Base-by-base conservation (phyloP, 805 yeast species). In the Kodamaea sagamina region DNA sequence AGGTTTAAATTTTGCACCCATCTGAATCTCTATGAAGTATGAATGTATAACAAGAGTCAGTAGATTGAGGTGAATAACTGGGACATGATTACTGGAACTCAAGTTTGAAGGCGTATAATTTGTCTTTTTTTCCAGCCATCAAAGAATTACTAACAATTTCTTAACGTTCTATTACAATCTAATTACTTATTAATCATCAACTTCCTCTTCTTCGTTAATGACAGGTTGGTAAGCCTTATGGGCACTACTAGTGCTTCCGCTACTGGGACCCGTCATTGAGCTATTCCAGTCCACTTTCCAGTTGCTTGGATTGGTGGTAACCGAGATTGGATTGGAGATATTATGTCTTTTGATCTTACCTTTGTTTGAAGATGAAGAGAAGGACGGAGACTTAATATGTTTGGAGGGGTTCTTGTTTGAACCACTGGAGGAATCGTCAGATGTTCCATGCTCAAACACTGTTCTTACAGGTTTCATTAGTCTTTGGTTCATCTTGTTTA, bases 181-280 rank as follows among this genome's bases (percentile, higher is more conserved):
- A 21, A 21, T 21, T 27, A 27, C n/a, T 16, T 16, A 12, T 17
- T 32, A 32, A 8, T 28, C 41, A 18, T 38, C 41, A 7, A 28
- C 41, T 32, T 50, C 54, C 15, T 50, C 54, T 38, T 50, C 54
- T 29, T 50, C 54, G 36, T 50, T 27, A 17, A 50, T 50, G n/a
- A 50, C 53, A n/a, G 53, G 53, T 22, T 45, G 43, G 24, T 43
- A 49, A 9, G 40, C 38, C 39, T 47, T 46, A 15, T 34, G 38
- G 2, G 43, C 17, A 10, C 31, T 26, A 10, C 19, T 31, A 2
- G 36, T 29, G 17, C 27, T 36, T 2, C 9, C 36, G 18, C 35
- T 29, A 2, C 37, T 27, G n/a, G 26, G 15, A 7, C 17, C 19
- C 3, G 41, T 16, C 12, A 24, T 13, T 6, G 24, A 21, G 19